Evolutionary conservation across 2,329 filamentous ascomycete species (phyloP).

Genomic region (Colletotrichum tropicale): DNA sequence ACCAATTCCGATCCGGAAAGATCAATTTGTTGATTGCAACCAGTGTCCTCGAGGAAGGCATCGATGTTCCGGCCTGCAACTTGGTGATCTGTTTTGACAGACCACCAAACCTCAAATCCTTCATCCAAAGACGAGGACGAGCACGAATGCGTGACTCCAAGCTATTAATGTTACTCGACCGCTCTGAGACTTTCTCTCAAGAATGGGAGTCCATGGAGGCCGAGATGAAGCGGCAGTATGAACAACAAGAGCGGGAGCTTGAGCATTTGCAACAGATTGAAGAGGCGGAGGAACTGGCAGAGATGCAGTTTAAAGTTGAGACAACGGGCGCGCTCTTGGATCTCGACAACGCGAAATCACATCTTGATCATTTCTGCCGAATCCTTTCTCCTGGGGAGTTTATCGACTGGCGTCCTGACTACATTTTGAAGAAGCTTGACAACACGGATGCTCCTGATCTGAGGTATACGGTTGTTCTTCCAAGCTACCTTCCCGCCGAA

Average conservation of each 20-base stretch:
- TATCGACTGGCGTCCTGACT: slow-evolving; percentile 71
- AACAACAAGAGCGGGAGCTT: slow-evolving; percentile 63
- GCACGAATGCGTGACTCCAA: slow-evolving; percentile 55
- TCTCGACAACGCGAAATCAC: slow-evolving; percentile 73
- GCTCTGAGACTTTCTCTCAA: slow-evolving; percentile 27
- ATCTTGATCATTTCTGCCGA: slow-evolving; percentile 82
- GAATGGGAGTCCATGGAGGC: slow-evolving; percentile 73
- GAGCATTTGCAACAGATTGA: slow-evolving; percentile 53
- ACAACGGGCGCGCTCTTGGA: slow-evolving; percentile 68
- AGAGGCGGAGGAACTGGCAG: slow-evolving; percentile 31
- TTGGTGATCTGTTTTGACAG: slow-evolving; percentile 63
- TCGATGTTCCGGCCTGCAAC: slow-evolving; percentile 70
- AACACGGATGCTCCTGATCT: slow-evolving; percentile 34
- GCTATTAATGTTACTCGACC: slow-evolving; percentile 51
- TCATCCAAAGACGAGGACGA: slow-evolving; percentile 62
- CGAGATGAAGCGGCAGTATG: slow-evolving; percentile 74
- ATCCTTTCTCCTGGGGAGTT: slow-evolving; percentile 63
- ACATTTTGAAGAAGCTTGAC: slow-evolving; percentile 54
- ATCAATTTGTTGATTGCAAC: slow-evolving; percentile 67
- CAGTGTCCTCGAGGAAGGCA: slow-evolving; percentile 70
- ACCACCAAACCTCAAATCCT: slow-evolving; percentile 56
- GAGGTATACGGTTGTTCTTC: slow-evolving; percentile 71
- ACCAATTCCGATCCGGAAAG: slow-evolving; percentile 57
- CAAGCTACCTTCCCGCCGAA: slow-evolving; percentile 68
- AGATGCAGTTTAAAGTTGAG: slow-evolving; percentile 39